Conservation (phyloP, 2,329 filamentous ascomycete genomes). For the Emergomyces pasteurianus region DNA sequence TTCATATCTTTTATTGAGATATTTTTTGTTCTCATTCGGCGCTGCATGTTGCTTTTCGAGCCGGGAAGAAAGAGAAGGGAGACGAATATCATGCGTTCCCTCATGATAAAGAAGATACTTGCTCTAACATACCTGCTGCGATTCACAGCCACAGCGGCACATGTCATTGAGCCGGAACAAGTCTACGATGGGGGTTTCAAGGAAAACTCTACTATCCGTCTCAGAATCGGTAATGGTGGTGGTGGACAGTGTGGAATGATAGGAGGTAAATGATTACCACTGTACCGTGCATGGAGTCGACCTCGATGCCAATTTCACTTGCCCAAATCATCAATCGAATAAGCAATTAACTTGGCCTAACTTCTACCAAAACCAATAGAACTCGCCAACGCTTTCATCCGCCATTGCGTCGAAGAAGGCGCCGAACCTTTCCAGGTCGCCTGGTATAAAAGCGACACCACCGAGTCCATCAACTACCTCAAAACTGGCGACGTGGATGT, state of each 20-base stretch:
- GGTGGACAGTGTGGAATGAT: slow-evolving; percentile 25
- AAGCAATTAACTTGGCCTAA: not conserved
- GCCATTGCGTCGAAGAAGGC: slow-evolving; percentile 17
- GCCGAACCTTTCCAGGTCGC: slow-evolving; percentile 29
- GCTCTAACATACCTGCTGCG: not conserved
- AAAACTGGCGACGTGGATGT: slow-evolving; percentile 30
- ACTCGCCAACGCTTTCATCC: slow-evolving; percentile 30
- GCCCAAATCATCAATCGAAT: not conserved
- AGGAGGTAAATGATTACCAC: slow-evolving; percentile 6
- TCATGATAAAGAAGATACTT: not conserved
- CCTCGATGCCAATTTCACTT: not conserved
- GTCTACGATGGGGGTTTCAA: not conserved
- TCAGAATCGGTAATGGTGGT: slow-evolving; percentile 24
- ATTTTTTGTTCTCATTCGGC: not conserved
- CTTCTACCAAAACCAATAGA: slow-evolving; percentile 14
- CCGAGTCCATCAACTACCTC: slow-evolving; percentile 35
- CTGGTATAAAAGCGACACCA: slow-evolving; percentile 38
- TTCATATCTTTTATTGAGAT: not conserved
- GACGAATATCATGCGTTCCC: not conserved
- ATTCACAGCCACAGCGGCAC: not conserved
- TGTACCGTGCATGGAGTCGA: not conserved
- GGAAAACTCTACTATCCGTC: slow-evolving; percentile 1
- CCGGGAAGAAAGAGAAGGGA: not conserved
- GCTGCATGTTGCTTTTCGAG: not conserved
- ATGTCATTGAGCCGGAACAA: not conserved